phyloP scores from a whole-genome alignment of 495 filamentous ascomycete genomes.

The Extremus antarcticus region DNA sequence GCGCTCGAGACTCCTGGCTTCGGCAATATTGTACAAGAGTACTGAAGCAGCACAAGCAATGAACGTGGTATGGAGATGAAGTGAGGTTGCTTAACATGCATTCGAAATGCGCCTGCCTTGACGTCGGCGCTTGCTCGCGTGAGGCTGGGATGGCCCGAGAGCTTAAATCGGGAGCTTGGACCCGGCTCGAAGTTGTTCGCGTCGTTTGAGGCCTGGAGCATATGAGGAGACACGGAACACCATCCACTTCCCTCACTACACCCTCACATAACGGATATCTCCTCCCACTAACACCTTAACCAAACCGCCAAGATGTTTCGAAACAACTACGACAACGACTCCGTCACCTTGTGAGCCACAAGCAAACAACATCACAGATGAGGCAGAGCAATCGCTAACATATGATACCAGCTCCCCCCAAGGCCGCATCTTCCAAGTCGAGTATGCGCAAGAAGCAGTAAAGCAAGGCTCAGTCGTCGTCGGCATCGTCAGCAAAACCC shows the following conservation, averaged over 20 bases:
- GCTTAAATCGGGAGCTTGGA: constrained; percentile 8
- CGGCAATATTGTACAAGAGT: too few relatives aligned
- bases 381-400: constrained; percentile 12
- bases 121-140: constrained; percentile 10
- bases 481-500: constrained; percentile 93
- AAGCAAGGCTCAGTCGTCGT: constrained; percentile 99
- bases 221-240: background rate
- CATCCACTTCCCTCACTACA: too few relatives aligned
- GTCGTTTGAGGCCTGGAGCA: constrained; percentile 1
- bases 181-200: background rate
- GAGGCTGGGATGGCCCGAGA: constrained; percentile 1
- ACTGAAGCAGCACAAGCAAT: background rate
- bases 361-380: constrained; percentile 1
- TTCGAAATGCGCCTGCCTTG: constrained; percentile 3
- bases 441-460: constrained; percentile 96
- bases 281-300: background rate
- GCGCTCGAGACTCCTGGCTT: too few relatives aligned
- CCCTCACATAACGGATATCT: too few relatives aligned
- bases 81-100: background rate
- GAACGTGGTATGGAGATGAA: background rate
- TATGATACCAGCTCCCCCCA: constrained; percentile 74
- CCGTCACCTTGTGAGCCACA: constrained; percentile 83
- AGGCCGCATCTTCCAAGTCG: constrained; percentile 98
- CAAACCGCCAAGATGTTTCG: constrained; percentile 66
- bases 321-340: constrained; percentile 99